phyloP scores from a whole-genome alignment of 1,139 yeast species.

The Blastobotrys indianensis region DNA sequence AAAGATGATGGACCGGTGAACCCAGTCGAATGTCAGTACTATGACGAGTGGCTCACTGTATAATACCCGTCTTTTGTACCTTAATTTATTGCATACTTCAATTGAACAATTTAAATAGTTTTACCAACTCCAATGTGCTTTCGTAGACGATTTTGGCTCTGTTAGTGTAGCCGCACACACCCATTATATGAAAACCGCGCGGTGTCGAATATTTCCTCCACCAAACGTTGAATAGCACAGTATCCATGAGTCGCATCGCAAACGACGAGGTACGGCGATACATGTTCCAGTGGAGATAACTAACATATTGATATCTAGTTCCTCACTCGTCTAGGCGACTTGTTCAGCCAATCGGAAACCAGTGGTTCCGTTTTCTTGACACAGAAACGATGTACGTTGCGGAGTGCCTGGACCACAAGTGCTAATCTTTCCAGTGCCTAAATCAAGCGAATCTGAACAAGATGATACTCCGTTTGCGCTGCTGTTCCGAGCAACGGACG shows the following conservation, averaged over 20 bases:
- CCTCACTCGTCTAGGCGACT: slow-evolving; percentile 24
- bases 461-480: slow-evolving; percentile 16
- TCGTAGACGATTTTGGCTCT: too few relatives aligned
- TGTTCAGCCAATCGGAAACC: slow-evolving; percentile 30
- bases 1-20: slow-evolving; percentile 32
- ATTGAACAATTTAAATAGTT: neutral
- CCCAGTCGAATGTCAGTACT: slow-evolving; percentile 32
- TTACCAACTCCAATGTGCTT: too few relatives aligned
- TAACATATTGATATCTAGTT: slow-evolving; percentile 24
- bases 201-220: too few relatives aligned
- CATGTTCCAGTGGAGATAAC: neutral
- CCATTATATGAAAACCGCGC: too few relatives aligned
- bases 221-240: neutral
- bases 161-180: too few relatives aligned
- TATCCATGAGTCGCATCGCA: slow-evolving; percentile 6
- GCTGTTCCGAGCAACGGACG: slow-evolving; percentile 46
- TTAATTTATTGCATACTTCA: neutral
- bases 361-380: slow-evolving; percentile 38
- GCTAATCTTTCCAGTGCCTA: neutral
- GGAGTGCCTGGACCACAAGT: neutral
- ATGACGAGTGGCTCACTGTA: slow-evolving; percentile 32
- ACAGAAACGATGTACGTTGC: slow-evolving; percentile 29
- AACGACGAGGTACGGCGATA: slow-evolving; percentile 5
- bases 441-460: neutral
- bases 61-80: neutral